Evolutionary conservation across 2,329 filamentous ascomycete species (phyloP).

Genomic region (Calonectria pauciramosa): DNA sequence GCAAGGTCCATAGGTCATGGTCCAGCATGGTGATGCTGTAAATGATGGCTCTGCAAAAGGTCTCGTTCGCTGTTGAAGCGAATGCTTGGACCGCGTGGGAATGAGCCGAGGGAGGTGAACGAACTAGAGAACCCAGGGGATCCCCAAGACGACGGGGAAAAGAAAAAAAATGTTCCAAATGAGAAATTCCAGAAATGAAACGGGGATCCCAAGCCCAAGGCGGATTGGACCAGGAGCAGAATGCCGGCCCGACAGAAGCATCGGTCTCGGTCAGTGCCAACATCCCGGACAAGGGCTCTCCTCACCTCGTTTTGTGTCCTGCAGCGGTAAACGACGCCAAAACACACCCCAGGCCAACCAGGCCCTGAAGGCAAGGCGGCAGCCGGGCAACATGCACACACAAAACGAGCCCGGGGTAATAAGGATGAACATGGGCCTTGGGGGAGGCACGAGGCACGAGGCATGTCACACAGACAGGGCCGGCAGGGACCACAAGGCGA

Average conservation of each 20-base stretch:
- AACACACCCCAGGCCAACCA: constrained; percentile 5
- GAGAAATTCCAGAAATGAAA: constrained; percentile 15
- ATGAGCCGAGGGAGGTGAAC: not conserved
- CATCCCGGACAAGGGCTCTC: not conserved
- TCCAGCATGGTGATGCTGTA: not conserved
- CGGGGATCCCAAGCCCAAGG: constrained; percentile 2
- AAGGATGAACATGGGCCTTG: constrained; percentile 15
- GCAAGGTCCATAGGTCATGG: not conserved
- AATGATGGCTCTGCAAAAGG: not conserved
- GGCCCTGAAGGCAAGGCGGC: constrained; percentile 1
- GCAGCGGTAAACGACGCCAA: constrained; percentile 10
- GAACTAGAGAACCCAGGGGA: not conserved
- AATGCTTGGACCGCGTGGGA: not conserved
- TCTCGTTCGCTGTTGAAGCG: not conserved
- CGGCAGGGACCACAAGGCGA: constrained; percentile 20
- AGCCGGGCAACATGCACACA: constrained; percentile 13
- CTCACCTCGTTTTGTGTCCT: constrained; percentile 4
- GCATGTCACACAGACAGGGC: constrained; percentile 15
- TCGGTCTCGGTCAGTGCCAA: constrained; percentile 19
- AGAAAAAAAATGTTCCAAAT: constrained; percentile 7
- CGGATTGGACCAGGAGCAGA: constrained; percentile 4
- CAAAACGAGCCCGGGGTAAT: constrained; percentile 11
- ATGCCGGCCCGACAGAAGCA: constrained; percentile 6
- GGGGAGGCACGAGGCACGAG: constrained; percentile 8
- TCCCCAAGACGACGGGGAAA: not conserved